These are phyloP conservation scores for Ophiocordyceps camponoti-leonardi DNA, from an alignment of 2,329 filamentous ascomycete genomes.

Conservation along the genomic window DNA sequence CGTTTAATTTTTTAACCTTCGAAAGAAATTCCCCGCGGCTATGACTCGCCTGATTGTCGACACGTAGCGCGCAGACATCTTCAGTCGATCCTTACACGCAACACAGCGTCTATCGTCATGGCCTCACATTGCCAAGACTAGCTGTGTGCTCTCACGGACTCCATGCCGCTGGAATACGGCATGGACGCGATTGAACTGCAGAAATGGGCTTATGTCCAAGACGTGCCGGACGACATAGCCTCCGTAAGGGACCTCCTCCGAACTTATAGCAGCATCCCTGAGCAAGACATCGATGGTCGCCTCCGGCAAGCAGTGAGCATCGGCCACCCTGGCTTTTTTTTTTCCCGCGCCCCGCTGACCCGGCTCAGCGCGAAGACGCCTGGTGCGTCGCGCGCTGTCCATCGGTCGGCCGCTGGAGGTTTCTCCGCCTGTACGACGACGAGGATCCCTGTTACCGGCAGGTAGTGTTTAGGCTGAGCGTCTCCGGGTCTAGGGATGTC, in stretches of 20 bases:
- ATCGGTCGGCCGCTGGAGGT: slow-evolving; percentile 32
- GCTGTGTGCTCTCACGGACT: not conserved
- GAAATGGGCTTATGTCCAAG: slow-evolving; percentile 18
- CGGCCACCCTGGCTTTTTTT: not conserved
- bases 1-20: not conserved
- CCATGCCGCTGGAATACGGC: not conserved
- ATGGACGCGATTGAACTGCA: slow-evolving; percentile 19
- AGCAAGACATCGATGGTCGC: slow-evolving; percentile 16
- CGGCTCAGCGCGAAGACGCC: slow-evolving; percentile 23
- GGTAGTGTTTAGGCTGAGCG: slow-evolving; percentile 22
- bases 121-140: not conserved
- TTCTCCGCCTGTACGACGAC: slow-evolving; percentile 23
- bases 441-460: slow-evolving; percentile 24
- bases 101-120: not conserved
- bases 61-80: not conserved
- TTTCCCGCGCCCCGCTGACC: not conserved
- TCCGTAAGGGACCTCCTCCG: slow-evolving; percentile 18
- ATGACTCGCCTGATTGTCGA: not conserved
- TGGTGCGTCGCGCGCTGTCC: slow-evolving; percentile 27
- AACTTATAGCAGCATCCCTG: slow-evolving; percentile 20
- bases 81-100: not conserved
- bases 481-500: slow-evolving; percentile 18
- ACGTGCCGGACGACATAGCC: slow-evolving; percentile 18
- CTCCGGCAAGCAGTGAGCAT: slow-evolving; percentile 17
- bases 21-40: not conserved